These are phyloP conservation scores for Didymella lethalis DNA, from an alignment of 2,329 filamentous ascomycete species.

Conservation along the genomic window DNA sequence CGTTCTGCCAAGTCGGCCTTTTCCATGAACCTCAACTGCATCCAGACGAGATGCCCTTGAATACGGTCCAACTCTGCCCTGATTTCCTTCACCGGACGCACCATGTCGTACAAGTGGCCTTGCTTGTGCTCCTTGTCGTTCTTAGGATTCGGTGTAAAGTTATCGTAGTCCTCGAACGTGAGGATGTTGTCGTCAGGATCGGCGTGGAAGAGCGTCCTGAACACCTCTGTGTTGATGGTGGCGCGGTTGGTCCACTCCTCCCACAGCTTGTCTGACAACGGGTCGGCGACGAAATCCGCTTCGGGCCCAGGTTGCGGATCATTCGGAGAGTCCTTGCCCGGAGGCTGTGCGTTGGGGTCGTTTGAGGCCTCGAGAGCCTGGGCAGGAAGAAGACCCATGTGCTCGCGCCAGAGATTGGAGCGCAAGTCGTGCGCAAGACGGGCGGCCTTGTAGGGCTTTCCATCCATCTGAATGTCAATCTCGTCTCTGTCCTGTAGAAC, in stretches of 20 bases:
- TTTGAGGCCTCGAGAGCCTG: slow-evolving; percentile 72
- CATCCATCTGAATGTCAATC: slow-evolving; percentile 78
- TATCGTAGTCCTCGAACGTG: slow-evolving; percentile 89
- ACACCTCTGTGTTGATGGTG: slow-evolving; percentile 75
- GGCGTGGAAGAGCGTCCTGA: slow-evolving; percentile 81
- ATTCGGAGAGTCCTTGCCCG: slow-evolving; percentile 72
- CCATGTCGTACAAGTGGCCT: slow-evolving; percentile 86
- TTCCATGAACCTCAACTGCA: slow-evolving; percentile 86
- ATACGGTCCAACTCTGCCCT: slow-evolving; percentile 78
- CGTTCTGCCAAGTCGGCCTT: slow-evolving; percentile 89
- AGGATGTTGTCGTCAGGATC: slow-evolving; percentile 91
- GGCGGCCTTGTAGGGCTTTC: slow-evolving; percentile 77
- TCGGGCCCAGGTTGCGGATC: slow-evolving; percentile 74
- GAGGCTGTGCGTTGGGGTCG: slow-evolving; percentile 78
- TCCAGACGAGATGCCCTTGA: slow-evolving; percentile 90
- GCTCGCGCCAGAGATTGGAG: slow-evolving; percentile 87
- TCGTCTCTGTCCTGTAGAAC: slow-evolving; percentile 84
- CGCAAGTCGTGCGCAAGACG: slow-evolving; percentile 82
- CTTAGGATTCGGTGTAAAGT: slow-evolving; percentile 65
- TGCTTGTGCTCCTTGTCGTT: slow-evolving; percentile 71
- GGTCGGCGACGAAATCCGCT: slow-evolving; percentile 68
- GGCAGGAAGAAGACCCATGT: slow-evolving; percentile 80
- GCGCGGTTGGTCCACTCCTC: slow-evolving; percentile 74
- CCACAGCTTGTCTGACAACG: slow-evolving; percentile 64
- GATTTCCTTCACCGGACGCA: slow-evolving; percentile 69